These are phyloP conservation scores for Eucalyptus dawsonii DNA, from an alignment of 345 rosid species.

Conservation along the genomic window DNA sequence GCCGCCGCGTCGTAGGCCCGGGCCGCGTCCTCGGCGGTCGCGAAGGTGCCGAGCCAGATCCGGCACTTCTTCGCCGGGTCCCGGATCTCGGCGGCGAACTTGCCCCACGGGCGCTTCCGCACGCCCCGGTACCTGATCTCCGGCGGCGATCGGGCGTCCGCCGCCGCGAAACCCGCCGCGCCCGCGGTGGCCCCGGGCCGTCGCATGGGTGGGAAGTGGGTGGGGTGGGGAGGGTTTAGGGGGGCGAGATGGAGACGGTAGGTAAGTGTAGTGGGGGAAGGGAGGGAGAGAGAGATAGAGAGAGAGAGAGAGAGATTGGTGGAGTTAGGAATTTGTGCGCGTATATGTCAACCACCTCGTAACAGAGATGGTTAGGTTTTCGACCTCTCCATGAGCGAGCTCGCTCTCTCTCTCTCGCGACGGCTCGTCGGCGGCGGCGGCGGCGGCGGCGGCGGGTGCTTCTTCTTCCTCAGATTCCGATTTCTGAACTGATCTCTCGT, in stretches of 20 bases:
- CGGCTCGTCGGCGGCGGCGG: background rate
- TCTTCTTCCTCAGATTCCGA: background rate
- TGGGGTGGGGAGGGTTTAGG: background rate
- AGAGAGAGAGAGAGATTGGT: background rate
- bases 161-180: background rate
- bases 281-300: background rate
- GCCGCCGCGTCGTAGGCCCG: constrained; percentile 27
- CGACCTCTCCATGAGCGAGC: background rate
- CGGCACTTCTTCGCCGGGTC: constrained; percentile 22
- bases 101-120: constrained; percentile 26
- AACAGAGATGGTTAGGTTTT: background rate
- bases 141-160: background rate
- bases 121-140: constrained; percentile 18
- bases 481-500: background rate
- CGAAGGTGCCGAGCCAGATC: constrained; percentile 23
- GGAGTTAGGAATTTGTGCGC: background rate
- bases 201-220: background rate
- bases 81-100: constrained; percentile 28
- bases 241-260: background rate
- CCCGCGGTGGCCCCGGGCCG: background rate
- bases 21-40: constrained; percentile 21
- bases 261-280: background rate
- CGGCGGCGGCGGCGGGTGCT: background rate
- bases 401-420: background rate
- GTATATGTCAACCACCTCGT: background rate